phyloP scores from a whole-genome alignment of 2,329 filamentous ascomycete genomes.

The Atkinsonella texensis region DNA sequence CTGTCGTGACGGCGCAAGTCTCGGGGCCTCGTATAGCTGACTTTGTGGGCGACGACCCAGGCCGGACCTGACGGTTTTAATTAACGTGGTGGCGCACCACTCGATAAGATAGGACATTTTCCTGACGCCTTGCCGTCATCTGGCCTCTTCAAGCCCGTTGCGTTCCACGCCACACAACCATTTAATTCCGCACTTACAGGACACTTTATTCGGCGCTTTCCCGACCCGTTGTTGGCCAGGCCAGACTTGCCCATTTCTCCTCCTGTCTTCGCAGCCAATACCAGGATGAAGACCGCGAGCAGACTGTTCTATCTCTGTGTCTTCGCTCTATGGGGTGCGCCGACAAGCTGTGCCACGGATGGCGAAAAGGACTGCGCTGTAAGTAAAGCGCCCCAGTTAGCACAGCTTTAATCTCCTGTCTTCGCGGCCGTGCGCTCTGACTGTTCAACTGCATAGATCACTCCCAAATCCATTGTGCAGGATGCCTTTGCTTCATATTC shows the following conservation, averaged over 20 bases:
- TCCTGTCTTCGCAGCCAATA: not conserved
- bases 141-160: not conserved
- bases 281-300: constrained; percentile 38
- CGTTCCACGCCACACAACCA: not conserved
- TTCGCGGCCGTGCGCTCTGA: not conserved
- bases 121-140: not conserved
- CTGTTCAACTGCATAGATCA: constrained; percentile 49
- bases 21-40: not conserved
- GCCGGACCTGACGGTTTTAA: not conserved
- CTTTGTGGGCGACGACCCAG: not conserved
- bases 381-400: constrained; percentile 19
- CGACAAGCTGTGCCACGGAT: constrained; percentile 29
- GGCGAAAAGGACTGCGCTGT: constrained; percentile 41
- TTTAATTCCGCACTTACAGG: not conserved
- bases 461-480: constrained; percentile 76
- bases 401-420: not conserved
- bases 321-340: constrained; percentile 41
- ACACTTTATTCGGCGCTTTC: not conserved
- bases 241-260: constrained; percentile 2
- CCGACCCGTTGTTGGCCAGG: no score
- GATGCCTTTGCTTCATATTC: constrained; percentile 93
- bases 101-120: constrained; percentile 1
- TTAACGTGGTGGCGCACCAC: not conserved
- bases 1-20: not conserved
- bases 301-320: constrained; percentile 44